Evolutionary conservation across 2,329 filamentous ascomycete species (phyloP), one percentile per base, ranked within the genome.

Genomic region (Fusarium xyrophilum): DNA sequence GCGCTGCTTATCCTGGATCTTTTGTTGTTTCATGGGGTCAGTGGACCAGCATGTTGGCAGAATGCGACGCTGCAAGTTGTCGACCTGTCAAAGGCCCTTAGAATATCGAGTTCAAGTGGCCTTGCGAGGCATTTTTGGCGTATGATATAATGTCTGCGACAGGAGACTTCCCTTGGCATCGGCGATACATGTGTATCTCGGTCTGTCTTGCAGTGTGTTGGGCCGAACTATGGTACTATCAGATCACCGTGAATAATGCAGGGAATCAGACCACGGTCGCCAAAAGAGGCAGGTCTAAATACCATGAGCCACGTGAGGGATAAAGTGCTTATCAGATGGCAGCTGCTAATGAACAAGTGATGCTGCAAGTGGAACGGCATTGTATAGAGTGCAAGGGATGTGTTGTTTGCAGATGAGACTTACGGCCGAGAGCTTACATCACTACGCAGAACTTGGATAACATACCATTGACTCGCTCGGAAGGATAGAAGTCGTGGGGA

Each of bases 31-130:
- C 35, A 36, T 53, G 50, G 27, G 36, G 28, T 44, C 3, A 25
- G 50, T 53, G 50, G 50, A 44, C 21, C 50, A 25, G 14, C 21
- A 25, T 23, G 27, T 53, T 43, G 36, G 15, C 38, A 44, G 14
- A 32, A 53, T 53, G 17, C 36, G 21, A 53, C 50, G 50, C 50
- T 53, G 36, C 50, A 53, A n/a, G 36, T 23, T 39, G 36, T 23
- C 27, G 27, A 44, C 21, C 27, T 32, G 36, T 30, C 36, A 44
- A 11, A 25, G 50, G 21, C 50, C 36, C 36, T 23, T 44, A 19
- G 7, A 32, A 23, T 19, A 13, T 7, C 28, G 13, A 17, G 27
- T 44, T 32, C 12, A 1, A 32, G 28, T 3, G 17, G 9, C 3
- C 5, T 4, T 15, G 13, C 36, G 27, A 53, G 50, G 36, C 7